Base-by-base conservation (phyloP, 768 basidiomycete genomes). In the Hygrophorus pudorinus region DNA sequence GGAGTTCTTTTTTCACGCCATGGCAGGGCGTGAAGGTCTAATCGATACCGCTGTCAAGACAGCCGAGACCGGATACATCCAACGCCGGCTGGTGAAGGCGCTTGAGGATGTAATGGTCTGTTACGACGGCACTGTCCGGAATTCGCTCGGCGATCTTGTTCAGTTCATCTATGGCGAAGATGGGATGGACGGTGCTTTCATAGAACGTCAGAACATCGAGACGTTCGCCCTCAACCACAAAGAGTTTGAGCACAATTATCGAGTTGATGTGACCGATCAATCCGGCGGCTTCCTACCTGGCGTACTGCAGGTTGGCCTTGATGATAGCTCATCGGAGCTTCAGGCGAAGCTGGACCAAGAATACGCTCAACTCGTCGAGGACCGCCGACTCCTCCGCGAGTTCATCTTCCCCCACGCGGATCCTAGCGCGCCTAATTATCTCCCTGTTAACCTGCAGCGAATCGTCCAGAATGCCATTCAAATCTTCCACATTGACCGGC, bases 41-140 rank as follows among this genome's bases (percentile, higher is more conserved):
- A 97, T 98, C 56, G 96, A 99, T 73, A 98, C 96, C 3, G 96
- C 96, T 32, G 93, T 99, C 61, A 99, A 99, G 71, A 99, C 96
- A 3, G 96, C 96, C 37, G 96, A 99, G 66, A 98, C 96, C 0
- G 96, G 96, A 52, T 98, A 98, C 61, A 99, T 98, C 56, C 96
- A 99, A 62, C 87, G 94, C 56, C 87, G 94, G 47, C 72, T 99
- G 50, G 96, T 99, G 55, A 99, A 99, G 65, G 96, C 96, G 0
- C 67, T 98, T 53, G 96, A 98, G 63, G 96, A 98, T 50, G 85
- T 99, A 37, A 88, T 85, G 79, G 93, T 98, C 31, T 86, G 86
- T 62, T 99, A 98, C 57, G 96, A 99, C 49, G 93, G 94, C 20
- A 98, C 96, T 0, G 94, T 98, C 17, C 79, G 96, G 43, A 99